phyloP scores from a whole-genome alignment of 2,329 filamentous ascomycete species.

The Chaetomiaceae sp. region DNA sequence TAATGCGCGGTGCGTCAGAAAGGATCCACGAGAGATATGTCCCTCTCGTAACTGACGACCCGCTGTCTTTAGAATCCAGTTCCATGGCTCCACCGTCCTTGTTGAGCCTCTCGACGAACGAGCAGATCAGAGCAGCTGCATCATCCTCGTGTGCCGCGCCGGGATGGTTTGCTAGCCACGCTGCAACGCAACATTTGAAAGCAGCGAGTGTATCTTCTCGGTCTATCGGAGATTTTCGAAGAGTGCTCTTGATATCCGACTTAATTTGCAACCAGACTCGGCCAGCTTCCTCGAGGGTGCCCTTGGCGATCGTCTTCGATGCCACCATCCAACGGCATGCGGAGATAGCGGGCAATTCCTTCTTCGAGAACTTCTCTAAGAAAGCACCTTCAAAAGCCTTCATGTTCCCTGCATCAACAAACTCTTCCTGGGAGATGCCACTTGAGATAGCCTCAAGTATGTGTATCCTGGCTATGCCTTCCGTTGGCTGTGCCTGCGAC shows the following conservation, averaged over 20 bases:
- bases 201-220: conserved; percentile 29
- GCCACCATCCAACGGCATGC: conserved; percentile 26
- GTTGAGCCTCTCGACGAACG: conserved; percentile 29
- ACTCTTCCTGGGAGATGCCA: conserved; percentile 40
- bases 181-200: conserved; percentile 30
- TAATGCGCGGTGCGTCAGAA: conserved; percentile 16
- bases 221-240: conserved; percentile 23
- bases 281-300: conserved; percentile 25
- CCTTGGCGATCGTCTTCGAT: conserved; percentile 29
- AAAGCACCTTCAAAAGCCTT: conserved; percentile 25
- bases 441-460: conserved; percentile 42
- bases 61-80: not conserved
- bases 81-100: conserved; percentile 8
- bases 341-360: conserved; percentile 17
- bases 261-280: conserved; percentile 29
- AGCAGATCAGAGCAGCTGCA: conserved; percentile 26
- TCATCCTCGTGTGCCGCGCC: conserved; percentile 26
- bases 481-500: conserved; percentile 29
- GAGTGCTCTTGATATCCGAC: conserved; percentile 22
- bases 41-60: conserved; percentile 3
- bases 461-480: conserved; percentile 35
- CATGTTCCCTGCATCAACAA: conserved; percentile 39
- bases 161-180: conserved; percentile 30
- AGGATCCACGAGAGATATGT: conserved; percentile 25
- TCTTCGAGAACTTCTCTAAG: conserved; percentile 18